Base-by-base conservation (phyloP, 192 early-diverging fungal species). In the Podochytrium sp. region DNA sequence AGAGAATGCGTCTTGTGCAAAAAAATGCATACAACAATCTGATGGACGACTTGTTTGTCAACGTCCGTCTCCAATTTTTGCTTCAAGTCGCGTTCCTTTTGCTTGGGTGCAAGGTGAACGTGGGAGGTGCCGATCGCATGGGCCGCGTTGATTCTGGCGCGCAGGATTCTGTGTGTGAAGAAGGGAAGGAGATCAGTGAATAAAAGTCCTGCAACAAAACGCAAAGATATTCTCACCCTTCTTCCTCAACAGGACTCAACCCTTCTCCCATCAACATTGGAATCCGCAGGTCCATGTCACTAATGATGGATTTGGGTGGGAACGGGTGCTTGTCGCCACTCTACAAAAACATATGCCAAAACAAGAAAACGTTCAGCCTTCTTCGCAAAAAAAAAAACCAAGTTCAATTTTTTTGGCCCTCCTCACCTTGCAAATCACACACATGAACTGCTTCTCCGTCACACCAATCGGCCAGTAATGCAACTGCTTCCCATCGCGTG, bases 401-500 rank as follows among this genome's bases (percentile, higher is more conserved):
- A 53, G 23, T 52, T 20, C 23, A 10, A 47, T 51, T n/a, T 29
- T 38, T 20, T 25, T 27, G 1, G 29, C 55, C 1, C 30, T 0
- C 30, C 14, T 30, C 14, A 90, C 92, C 76, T 88, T 90, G 77
- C 89, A 91, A 6, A 89, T 85, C 40, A 92, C 79, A 73, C 89
- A 93, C 61, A 93, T 88, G 58, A 96, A 80, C 64, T 89, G 76
- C 38, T 79, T 78, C 37, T 88, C 90, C 3, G 89, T 85, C 0
- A 96, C 72, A 2, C 92, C 95, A 49, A 97, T 88, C 1, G 95
- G 91, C 96, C 96, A 98, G 76, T 92, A 94, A 7, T 71, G 49
- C n/a, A 71, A 32, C 65, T 91, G 62, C 92, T 68, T 85, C 78
- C 56, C 76, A 80, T 16, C 79, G 73, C 2, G 71, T 75, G 72